These are phyloP conservation scores for Microbotryomycetes sp. DNA, from an alignment of 1,284 basidiomycete genomes.

Conservation along the genomic window DNA sequence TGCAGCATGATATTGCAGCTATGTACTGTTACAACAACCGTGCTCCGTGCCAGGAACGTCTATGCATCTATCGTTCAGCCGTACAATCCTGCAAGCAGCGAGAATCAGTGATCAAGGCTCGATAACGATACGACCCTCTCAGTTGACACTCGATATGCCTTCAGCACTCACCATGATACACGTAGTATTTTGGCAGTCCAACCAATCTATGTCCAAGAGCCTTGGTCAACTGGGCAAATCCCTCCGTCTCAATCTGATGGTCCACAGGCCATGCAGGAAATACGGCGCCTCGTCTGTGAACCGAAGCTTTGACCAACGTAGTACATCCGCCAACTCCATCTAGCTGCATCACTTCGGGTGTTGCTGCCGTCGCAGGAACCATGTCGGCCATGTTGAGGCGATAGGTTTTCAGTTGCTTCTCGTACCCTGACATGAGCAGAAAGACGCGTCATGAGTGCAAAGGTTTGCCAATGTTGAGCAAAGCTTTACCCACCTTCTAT, in stretches of 20 bases:
- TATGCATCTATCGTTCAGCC: no score
- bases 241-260: conserved; percentile 27
- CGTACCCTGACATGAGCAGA: conserved; percentile 18
- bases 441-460: neutral
- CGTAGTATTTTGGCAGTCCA: conserved; percentile 23
- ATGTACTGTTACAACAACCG: no score
- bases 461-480: no score
- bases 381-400: conserved; percentile 24
- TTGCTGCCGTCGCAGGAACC: neutral
- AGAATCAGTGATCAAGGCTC: no score
- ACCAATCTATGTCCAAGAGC: conserved; percentile 9
- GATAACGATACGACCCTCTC: no score
- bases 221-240: conserved; percentile 14
- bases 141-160: no score
- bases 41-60: no score
- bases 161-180: conserved; percentile 30
- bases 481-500: conserved; percentile 16
- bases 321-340: conserved; percentile 28
- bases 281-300: conserved; percentile 21
- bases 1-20: no score
- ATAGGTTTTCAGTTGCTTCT: conserved; percentile 8
- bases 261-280: conserved; percentile 28
- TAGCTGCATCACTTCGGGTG: conserved; percentile 11
- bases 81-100: no score
- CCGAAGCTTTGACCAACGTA: conserved; percentile 11